Conservation (phyloP, 306 rosid genomes). For the Quercus bicolor region DNA sequence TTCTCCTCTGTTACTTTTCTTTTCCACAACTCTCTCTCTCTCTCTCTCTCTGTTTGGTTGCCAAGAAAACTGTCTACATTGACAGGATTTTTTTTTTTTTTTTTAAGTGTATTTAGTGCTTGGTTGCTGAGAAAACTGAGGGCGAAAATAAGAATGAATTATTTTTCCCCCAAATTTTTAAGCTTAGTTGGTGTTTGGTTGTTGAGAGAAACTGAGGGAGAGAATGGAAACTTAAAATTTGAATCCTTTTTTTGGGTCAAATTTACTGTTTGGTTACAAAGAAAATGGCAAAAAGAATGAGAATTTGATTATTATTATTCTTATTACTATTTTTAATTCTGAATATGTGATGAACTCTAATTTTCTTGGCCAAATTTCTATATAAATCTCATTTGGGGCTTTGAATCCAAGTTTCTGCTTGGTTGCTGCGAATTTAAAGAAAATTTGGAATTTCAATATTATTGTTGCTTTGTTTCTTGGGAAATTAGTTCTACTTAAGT, state of each 20-base stretch:
- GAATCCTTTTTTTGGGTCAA: background rate
- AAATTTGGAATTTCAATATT: background rate
- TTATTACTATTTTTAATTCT: no score
- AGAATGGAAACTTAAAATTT: background rate
- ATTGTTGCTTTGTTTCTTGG: background rate
- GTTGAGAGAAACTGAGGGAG: background rate
- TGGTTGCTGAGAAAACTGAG: background rate
- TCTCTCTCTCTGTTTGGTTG: background rate
- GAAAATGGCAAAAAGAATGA: background rate
- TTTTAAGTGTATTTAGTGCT: no score
- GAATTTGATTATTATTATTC: background rate
- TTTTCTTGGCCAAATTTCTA: background rate
- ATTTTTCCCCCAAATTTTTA: background rate
- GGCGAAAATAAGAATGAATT: background rate
- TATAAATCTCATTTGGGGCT: background rate
- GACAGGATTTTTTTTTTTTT: no score
- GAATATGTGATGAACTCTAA: no score
- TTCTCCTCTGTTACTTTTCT: slow-evolving; percentile 1
- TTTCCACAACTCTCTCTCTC: background rate
- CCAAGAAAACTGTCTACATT: background rate
- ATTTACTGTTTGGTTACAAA: background rate
- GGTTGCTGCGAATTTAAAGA: background rate
- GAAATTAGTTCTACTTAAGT: background rate
- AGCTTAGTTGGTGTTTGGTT: background rate
- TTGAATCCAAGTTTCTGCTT: background rate